phyloP scores from a whole-genome alignment of 2,329 filamentous ascomycete genomes.

The Penicillium sp. region DNA sequence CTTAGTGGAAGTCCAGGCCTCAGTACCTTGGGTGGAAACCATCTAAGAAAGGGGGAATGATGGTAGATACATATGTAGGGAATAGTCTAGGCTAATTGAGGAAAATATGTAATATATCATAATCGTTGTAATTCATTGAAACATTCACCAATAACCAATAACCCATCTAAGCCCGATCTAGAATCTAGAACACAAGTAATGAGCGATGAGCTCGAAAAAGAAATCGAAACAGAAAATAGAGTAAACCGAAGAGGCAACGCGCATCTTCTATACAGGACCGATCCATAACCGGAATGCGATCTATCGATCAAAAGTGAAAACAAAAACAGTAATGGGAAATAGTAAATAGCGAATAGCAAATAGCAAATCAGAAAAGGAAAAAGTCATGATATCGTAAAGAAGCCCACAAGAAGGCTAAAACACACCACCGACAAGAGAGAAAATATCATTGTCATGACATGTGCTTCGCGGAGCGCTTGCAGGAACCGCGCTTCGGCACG shows the following conservation, averaged over 20 bases:
- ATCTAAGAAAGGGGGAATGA: neutral
- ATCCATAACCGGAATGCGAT: neutral
- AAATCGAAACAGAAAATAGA: neutral
- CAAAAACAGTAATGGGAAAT: neutral
- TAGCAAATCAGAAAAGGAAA: neutral
- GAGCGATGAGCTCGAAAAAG: neutral
- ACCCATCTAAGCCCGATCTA: conserved; percentile 1
- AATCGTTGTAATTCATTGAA: conserved; percentile 4
- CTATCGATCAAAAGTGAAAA: neutral
- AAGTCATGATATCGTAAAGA: conserved; percentile 5
- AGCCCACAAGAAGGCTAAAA: no score
- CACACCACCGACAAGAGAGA: neutral
- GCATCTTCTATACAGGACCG: conserved; percentile 6
- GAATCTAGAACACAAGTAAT: conserved; percentile 4
- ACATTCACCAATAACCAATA: neutral
- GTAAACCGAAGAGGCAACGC: neutral
- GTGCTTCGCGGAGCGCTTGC: conserved; percentile 28
- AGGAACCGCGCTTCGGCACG: conserved; percentile 39
- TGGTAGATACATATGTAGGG: neutral
- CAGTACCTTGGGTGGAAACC: neutral
- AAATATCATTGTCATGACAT: conserved; percentile 1
- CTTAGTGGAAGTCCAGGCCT: no score
- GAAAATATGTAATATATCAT: neutral
- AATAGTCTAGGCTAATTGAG: neutral
- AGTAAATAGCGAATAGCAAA: neutral